Evolutionary conservation across 106 monocot genomes (phyloP), one percentile per base, ranked within the genome.

Genomic region (Vanilla planifolia): DNA sequence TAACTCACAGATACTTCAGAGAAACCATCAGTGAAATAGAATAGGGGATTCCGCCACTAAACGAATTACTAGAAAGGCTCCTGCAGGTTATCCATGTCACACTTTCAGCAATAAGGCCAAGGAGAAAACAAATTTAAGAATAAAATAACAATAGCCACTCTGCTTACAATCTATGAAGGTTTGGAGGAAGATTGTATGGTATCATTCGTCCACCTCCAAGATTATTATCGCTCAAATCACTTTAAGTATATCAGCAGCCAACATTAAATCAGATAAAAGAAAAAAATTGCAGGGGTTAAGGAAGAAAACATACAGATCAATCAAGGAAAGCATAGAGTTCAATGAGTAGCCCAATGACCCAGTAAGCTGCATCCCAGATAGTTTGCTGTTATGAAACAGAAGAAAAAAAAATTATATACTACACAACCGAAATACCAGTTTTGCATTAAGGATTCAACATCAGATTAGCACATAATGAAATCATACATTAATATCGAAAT

Each of bases 221-320:
- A 50, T 78, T 78, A 58, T 86, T 86, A 48, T 82, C 72, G 72
- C 81, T 86, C 78, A 86, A 29, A 59, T 86, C 86, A 34, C 86
- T 86, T 77, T 61, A 69, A 15, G 16, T 68, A 69, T 44, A 8
- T 47, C 44, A 59, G 6, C 15, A 50, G 72, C 23, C 26, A 63
- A 19, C 33, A 71, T 6, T 7, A 48, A 9, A 33, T 11, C 40
- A 35, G 15, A 69, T 17, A 25, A 52, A 26, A 24, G 33, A 43
- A 3, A 52, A 34, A 27, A 55, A 9, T 59, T 34, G 26, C 2
- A 28, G 32, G 13, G 9, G 45, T 28, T 27, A 17, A 3, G 21
- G 6, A 13, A 61, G 2, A 65, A 22, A 9, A 73, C 81, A 75
- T 59, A 86, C 86, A 86, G 68, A 65, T 78, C 78, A 25, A 60